These are phyloP conservation scores for Zelopaecilomyces penicillatus DNA, from an alignment of 2,329 filamentous ascomycete species.

Conservation along the genomic window DNA sequence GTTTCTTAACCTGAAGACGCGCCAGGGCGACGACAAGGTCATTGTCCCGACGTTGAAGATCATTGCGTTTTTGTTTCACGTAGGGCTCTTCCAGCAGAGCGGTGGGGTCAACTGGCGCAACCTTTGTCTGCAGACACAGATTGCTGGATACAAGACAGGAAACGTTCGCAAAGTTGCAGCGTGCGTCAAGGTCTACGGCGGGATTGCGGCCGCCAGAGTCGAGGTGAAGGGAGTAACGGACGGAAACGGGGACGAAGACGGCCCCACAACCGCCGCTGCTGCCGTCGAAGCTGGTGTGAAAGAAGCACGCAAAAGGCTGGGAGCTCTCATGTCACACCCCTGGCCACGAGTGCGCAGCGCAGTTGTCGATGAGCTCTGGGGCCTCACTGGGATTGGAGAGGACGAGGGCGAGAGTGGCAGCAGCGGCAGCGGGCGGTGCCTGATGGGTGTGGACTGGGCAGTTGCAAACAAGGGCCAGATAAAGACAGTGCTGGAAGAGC, in stretches of 20 bases:
- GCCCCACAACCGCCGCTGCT: background rate
- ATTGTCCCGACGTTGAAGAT: slow-evolving; percentile 70
- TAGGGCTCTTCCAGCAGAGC: slow-evolving; percentile 37
- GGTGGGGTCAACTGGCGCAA: slow-evolving; percentile 37
- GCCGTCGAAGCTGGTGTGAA: slow-evolving; percentile 28
- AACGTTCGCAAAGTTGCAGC: slow-evolving; percentile 77
- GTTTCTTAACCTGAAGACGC: slow-evolving; percentile 42
- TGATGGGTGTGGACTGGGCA: slow-evolving; percentile 51
- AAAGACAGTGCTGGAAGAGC: slow-evolving; percentile 31
- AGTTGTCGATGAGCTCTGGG: slow-evolving; percentile 55
- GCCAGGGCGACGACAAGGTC: slow-evolving; percentile 58
- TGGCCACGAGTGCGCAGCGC: slow-evolving; percentile 64
- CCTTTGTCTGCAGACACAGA: slow-evolving; percentile 65
- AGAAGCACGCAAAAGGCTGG: slow-evolving; percentile 58
- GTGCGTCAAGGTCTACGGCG: slow-evolving; percentile 70
- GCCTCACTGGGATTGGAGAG: slow-evolving; percentile 25
- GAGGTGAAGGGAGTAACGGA: slow-evolving; percentile 27
- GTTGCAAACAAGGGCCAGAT: slow-evolving; percentile 41
- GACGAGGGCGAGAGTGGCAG: slow-evolving; percentile 11
- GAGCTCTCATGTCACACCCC: slow-evolving; percentile 67
- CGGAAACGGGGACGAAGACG: too few species aligned
- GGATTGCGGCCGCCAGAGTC: slow-evolving; percentile 41
- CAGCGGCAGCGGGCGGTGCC: slow-evolving; percentile 21
- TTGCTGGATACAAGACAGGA: slow-evolving; percentile 72
- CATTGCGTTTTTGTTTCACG: slow-evolving; percentile 67